Conservation (phyloP, 2,329 filamentous ascomycete genomes). For the Hypoxylon sp. region DNA sequence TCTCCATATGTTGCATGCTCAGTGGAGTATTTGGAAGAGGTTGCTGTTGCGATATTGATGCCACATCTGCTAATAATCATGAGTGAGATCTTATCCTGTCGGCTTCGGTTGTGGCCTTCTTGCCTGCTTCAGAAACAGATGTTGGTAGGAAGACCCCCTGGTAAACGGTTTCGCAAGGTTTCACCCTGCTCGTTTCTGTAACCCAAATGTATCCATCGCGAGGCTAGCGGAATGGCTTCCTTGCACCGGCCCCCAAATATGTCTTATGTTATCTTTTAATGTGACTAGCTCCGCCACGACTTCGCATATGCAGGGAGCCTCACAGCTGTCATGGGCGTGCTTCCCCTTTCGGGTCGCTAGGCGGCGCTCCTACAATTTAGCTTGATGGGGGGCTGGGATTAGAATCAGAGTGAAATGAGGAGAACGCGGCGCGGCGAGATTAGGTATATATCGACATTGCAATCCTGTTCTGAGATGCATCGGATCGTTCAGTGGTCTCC, state of each 20-base stretch:
- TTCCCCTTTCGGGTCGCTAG: constrained; percentile 16
- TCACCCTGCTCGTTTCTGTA: constrained; percentile 31
- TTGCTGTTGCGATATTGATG: no score
- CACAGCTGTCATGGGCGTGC: constrained; percentile 12
- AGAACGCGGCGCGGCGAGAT: constrained; percentile 2
- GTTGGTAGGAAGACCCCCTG: constrained; percentile 27
- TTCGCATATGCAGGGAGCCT: constrained; percentile 31
- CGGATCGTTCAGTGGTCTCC: neutral
- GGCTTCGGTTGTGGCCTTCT: constrained; percentile 7
- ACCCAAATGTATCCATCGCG: constrained; percentile 22
- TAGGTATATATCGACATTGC: neutral
- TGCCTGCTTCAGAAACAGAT: constrained; percentile 23
- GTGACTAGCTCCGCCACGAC: constrained; percentile 24
- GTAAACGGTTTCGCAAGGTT: constrained; percentile 31
- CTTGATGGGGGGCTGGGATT: constrained; percentile 6
- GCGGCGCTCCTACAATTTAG: neutral
- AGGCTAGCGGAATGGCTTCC: constrained; percentile 33
- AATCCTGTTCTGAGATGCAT: neutral
- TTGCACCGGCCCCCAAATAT: constrained; percentile 28
- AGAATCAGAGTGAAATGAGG: constrained; percentile 21
- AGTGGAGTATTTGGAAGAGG: neutral
- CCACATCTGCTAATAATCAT: no score
- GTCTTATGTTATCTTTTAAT: constrained; percentile 17
- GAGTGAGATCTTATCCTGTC: neutral
- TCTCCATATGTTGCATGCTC: neutral